Base-by-base conservation (phyloP, 176 grass and related monocot species). In the Eragrostis nindensis region DNA sequence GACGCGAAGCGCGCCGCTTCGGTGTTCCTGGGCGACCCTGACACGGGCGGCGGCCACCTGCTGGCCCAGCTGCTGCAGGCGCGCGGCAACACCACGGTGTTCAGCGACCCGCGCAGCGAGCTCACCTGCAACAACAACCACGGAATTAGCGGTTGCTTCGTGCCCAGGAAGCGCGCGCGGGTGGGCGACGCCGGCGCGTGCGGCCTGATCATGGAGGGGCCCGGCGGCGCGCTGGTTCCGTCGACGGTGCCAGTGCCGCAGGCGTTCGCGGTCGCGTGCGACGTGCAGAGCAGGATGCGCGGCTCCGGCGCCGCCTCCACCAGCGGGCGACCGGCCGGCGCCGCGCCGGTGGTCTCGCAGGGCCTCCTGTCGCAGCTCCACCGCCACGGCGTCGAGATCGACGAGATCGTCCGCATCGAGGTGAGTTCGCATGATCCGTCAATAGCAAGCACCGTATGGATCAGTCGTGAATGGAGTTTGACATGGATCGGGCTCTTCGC, bases 361-460 rank as follows among this genome's bases (percentile, higher is more conserved):
- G 56, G 81, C 15, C 50, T 90, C n/a, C 49, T 88, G 11, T 88
- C 79, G 17, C 65, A 90, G 65, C 78, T 94, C n/a, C 77, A 84
- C 67, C 84, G 85, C 24, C 89, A 91, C 40, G 84, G 66, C 66
- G 50, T 87, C 39, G 89, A 91, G 84, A 74, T 94, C 16, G 82
- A 95, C 80, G 84, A 82, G 47, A 56, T 95, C 86, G 7, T 95
- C 25, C 85, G 90, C 17, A 10, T 86, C 54, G 73, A 90, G 92
- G 92, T 92, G 82, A 26, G 12, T 49, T 10, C 10, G 22, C 5
- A 2, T 18, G 6, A 55, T 55, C 52, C 42, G 42, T 44, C 42
- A 8, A 44, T 44, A 44, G 9, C 42, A 8, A 5, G 42, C 42
- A 8, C 4, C 42, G 17, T 18, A 15, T 19, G 49, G 10, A 26